Conservation (phyloP, 495 filamentous ascomycete genomes). For the Aspergillus homomorphus region DNA sequence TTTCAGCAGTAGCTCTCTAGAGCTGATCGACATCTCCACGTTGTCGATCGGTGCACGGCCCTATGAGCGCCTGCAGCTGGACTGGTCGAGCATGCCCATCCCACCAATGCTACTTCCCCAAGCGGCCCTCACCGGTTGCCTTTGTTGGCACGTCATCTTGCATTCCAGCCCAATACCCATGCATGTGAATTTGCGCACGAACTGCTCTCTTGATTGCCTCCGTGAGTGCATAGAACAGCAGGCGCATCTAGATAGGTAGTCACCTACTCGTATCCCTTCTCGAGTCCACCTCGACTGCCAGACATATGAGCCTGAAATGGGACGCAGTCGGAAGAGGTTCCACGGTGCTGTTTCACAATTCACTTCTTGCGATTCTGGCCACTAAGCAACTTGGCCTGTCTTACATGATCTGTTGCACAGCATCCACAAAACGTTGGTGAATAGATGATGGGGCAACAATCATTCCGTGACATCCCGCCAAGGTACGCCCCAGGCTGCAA, state of each 20-base stretch:
- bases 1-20: background rate
- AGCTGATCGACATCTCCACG: conserved; percentile 7
- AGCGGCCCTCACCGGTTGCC: background rate
- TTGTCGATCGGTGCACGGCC: conserved; percentile 20
- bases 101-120: background rate
- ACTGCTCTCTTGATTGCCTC: background rate
- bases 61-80: conserved; percentile 1
- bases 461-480: conserved; percentile 42
- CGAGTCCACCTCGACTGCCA: background rate
- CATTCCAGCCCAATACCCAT: background rate
- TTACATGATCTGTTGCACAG: conserved; percentile 29
- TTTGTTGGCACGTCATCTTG: background rate
- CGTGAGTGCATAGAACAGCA: background rate
- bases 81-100: background rate
- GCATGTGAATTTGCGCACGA: background rate
- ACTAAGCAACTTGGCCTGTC: background rate
- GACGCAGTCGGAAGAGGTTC: background rate
- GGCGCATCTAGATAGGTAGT: background rate
- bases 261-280: background rate
- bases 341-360: background rate
- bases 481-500: conserved; percentile 38
- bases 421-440: conserved; percentile 36
- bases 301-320: background rate
- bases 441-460: conserved; percentile 42
- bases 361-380: background rate